phyloP scores from a whole-genome alignment of 2,329 filamentous ascomycete genomes.

The Truncatella angustata region DNA sequence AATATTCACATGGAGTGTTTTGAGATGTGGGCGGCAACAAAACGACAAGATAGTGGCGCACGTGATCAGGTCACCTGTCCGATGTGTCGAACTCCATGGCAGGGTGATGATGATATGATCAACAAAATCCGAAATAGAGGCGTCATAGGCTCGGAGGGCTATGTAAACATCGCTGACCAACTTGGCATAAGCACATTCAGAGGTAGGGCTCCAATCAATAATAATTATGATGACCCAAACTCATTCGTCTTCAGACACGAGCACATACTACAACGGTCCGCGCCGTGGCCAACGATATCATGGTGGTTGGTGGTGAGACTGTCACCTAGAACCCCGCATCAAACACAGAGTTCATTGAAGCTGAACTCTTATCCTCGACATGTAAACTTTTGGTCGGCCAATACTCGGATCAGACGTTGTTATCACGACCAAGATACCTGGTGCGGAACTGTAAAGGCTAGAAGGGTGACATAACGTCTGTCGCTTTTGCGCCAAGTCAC shows the following conservation, averaged over 20 bases:
- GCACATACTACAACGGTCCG: constrained; percentile 22
- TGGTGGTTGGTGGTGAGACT: too few species aligned
- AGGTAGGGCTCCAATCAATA: too few species aligned
- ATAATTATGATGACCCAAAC: too few species aligned
- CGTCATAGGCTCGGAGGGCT: constrained; percentile 47
- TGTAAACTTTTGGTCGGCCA: too few species aligned
- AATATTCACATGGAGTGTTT: constrained; percentile 56
- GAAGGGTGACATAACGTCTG: too few species aligned
- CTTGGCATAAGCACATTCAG: constrained; percentile 54
- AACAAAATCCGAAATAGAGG: constrained; percentile 42
- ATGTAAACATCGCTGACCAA: constrained; percentile 60
- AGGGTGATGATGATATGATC: constrained; percentile 41
- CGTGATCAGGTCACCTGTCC: constrained; percentile 52
- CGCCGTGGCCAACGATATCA: constrained; percentile 5
- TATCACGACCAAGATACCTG: too few species aligned
- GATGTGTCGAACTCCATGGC: constrained; percentile 59
- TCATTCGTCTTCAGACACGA: constrained; percentile 25
- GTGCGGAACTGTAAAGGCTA: too few species aligned
- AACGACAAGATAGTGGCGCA: constrained; percentile 29
- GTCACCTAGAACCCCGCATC: too few species aligned
- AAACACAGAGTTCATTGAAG: too few species aligned
- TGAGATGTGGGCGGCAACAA: constrained; percentile 51
- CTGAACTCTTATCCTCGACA: too few species aligned
- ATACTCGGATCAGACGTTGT: too few species aligned
- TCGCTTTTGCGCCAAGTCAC: too few species aligned